phyloP scores from a whole-genome alignment of 768 basidiomycete genomes.

The Amanita phalloides region DNA sequence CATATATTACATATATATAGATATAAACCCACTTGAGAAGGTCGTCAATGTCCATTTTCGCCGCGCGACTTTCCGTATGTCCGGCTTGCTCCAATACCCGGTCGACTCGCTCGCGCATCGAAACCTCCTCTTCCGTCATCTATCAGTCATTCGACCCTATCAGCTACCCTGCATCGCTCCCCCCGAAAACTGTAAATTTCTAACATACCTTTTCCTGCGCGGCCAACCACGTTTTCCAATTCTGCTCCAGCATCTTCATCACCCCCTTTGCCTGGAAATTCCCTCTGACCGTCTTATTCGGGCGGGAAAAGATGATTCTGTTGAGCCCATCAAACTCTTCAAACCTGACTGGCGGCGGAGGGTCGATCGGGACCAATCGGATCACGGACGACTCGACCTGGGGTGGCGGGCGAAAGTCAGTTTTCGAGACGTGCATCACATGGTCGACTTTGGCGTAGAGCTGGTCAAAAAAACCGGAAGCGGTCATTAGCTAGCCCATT shows the following conservation, averaged over 20 bases:
- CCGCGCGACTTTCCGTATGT: conserved; percentile 67
- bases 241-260: conserved; percentile 86
- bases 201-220: conserved; percentile 50
- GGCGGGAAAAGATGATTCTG: conserved; percentile 79
- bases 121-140: conserved; percentile 60
- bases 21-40: conserved; percentile 53
- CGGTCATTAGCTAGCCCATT: neutral
- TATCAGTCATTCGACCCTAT: conserved; percentile 14
- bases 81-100: conserved; percentile 61
- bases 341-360: conserved; percentile 91
- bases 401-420: conserved; percentile 94
- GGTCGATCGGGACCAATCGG: conserved; percentile 83
- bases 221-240: conserved; percentile 88
- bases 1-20: too few relatives aligned
- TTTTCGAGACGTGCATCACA: conserved; percentile 92
- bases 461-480: conserved; percentile 10
- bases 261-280: conserved; percentile 94
- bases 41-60: conserved; percentile 93
- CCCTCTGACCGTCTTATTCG: conserved; percentile 85
- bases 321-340: conserved; percentile 97
- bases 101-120: conserved; percentile 65
- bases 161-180: neutral
- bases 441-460: conserved; percentile 95
- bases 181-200: neutral
- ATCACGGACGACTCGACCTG: conserved; percentile 92